Percentiles rank a stretch among this genome's conserved stretches.
These are phyloP conservation scores for Candida freyschussii DNA, from an alignment of 1,139 yeast genomes.

Conservation along the genomic window DNA sequence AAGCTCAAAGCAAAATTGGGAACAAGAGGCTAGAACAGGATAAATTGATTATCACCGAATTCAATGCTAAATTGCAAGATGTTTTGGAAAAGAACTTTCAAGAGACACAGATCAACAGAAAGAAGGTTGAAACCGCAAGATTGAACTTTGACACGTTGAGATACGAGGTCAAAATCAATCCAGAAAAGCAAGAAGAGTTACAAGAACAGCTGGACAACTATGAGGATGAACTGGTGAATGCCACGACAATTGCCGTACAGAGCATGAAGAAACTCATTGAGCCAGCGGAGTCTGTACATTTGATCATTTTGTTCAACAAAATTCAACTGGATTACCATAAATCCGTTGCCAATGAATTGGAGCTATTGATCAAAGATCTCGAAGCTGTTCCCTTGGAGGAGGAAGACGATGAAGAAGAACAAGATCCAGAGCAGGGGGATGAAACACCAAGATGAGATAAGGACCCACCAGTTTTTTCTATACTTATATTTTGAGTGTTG, in stretches of 20 bases:
- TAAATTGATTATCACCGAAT: constrained; percentile 47
- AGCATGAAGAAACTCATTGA: constrained; percentile 68
- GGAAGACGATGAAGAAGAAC: constrained; percentile 32
- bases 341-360: constrained; percentile 41
- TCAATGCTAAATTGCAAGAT: constrained; percentile 49
- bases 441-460: no score
- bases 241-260: constrained; percentile 71
- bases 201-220: constrained; percentile 43
- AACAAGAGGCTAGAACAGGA: constrained; percentile 63
- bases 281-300: constrained; percentile 58
- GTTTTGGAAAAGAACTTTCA: constrained; percentile 54
- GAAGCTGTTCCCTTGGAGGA: constrained; percentile 35
- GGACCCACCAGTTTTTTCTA: no score
- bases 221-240: constrained; percentile 76
- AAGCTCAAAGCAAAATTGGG: constrained; percentile 57
- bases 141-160: constrained; percentile 66
- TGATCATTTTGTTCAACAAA: constrained; percentile 57
- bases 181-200: constrained; percentile 25
- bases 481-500: no score
- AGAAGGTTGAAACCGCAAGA: constrained; percentile 64
- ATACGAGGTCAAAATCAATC: constrained; percentile 40
- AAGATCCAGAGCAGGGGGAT: constrained; percentile 17
- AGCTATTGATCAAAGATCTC: constrained; percentile 37
- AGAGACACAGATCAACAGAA: constrained; percentile 56
- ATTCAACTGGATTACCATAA: constrained; percentile 70